Conservation (phyloP, 768 basidiomycete species). For the Leccinum subgranulosum region DNA sequence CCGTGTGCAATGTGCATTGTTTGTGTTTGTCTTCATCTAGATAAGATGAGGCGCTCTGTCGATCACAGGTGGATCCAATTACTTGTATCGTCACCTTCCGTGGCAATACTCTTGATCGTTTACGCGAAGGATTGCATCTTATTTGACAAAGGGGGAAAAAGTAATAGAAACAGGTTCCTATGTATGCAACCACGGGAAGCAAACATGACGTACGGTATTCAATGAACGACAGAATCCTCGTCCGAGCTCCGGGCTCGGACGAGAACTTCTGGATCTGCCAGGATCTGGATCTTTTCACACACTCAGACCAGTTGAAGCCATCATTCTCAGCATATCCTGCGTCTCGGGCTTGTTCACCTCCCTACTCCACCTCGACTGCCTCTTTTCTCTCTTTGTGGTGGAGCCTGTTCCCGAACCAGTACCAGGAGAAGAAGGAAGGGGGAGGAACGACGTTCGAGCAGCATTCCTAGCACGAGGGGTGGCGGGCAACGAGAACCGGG, state of each 20-base stretch:
- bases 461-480: background rate
- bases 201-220: background rate
- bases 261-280: background rate
- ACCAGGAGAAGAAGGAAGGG: background rate
- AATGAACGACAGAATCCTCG: background rate
- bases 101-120: background rate
- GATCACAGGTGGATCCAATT: background rate
- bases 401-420: background rate
- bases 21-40: no score
- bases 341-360: slow-evolving; percentile 21
- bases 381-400: slow-evolving; percentile 14
- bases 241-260: background rate
- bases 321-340: slow-evolving; percentile 18
- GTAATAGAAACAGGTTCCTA: background rate
- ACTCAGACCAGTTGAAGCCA: slow-evolving; percentile 1
- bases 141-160: background rate
- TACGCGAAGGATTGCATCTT: background rate
- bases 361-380: slow-evolving; percentile 13
- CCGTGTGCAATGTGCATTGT: no score
- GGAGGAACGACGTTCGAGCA: background rate
- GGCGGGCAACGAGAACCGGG: slow-evolving; percentile 20
- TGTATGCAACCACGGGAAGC: background rate
- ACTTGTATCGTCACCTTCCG: background rate
- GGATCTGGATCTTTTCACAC: background rate
- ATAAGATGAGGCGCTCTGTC: background rate